Percentiles rank a stretch among this genome's conserved stretches.
Evolutionary conservation across 2,329 filamentous ascomycete genomes (phyloP).

Genomic region (Teratosphaeria zuluensis): DNA sequence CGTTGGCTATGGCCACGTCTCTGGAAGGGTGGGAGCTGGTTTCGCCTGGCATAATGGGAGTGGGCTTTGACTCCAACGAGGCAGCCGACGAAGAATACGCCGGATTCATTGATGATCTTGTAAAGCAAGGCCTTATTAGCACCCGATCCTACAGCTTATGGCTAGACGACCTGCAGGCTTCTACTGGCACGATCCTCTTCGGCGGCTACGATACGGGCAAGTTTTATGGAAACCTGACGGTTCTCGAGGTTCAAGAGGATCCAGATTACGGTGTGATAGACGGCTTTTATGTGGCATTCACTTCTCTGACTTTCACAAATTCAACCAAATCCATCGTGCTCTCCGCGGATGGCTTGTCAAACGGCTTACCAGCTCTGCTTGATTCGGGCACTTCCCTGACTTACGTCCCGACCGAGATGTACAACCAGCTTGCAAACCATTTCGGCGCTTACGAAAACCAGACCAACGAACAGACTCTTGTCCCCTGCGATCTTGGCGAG

Average conservation of each 20-base stretch:
- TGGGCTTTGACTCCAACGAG: slow-evolving; percentile 75
- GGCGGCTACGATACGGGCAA: slow-evolving; percentile 6
- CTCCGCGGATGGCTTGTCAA: not conserved
- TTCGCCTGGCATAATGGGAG: slow-evolving; percentile 61
- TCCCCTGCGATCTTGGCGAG: not conserved
- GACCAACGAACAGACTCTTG: not conserved
- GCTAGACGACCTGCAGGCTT: slow-evolving; percentile 4
- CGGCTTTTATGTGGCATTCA: not conserved
- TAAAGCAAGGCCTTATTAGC: slow-evolving; percentile 3
- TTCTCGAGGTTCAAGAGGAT: not conserved
- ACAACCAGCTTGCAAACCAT: not conserved
- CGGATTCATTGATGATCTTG: not conserved
- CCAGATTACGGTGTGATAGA: not conserved
- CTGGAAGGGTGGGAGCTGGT: slow-evolving; percentile 29
- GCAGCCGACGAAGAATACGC: slow-evolving; percentile 53
- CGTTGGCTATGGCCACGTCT: slow-evolving; percentile 60
- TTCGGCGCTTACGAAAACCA: not conserved
- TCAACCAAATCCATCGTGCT: not conserved
- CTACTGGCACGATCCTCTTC: slow-evolving; percentile 18
- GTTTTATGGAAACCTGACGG: slow-evolving; percentile 2
- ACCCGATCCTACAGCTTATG: slow-evolving; percentile 7
- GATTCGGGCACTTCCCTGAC: not conserved
- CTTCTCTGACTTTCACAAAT: not conserved
- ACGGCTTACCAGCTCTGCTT: not conserved
- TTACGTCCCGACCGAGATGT: not conserved